Evolutionary conservation across 805 yeast genomes (phyloP), one percentile per base, ranked within the genome.

Genomic region (Pichia phayaonensis): DNA sequence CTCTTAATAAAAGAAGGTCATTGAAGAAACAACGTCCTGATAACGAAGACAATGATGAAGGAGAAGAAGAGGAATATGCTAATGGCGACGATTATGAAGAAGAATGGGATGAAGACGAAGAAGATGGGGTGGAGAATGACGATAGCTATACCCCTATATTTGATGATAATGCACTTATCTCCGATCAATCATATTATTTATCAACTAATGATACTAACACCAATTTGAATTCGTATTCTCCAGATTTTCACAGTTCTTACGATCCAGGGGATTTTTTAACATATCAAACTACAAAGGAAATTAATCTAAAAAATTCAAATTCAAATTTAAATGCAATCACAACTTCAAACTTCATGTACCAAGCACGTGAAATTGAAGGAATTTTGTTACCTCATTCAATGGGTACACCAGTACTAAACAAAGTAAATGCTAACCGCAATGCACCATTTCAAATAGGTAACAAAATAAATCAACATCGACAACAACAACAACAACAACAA

Each of bases 301-400:
- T 47, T 20, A 43, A 38, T 34, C 26, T 47, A 36, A 23, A 24
- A 4, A 41, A 41, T 23, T 20, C 23, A 11, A 34, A 38, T 36
- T 24, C 43, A 16, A 18, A 39, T 20, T 10, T 20, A 13, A 38
- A 24, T n/a, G 5, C 8, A 24, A 8, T 5, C 26, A 45, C 42
- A 15, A 39, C 29, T 44, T 47, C 54, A n/a, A n/a, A n/a, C n/a
- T n/a, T n/a, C n/a, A 21, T 50, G 22, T 53, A 50, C 24, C 18
- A 50, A 16, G 49, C 47, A 18, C 43, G 46, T n/a, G 49, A 50
- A 38, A 24, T 50, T 15, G 54, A 53, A 42, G 47, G 44, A 38
- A 18, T 47, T 3, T 23, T 50, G n/a, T 44, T 49, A 36, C 46
- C 48, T 3, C 16, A 29, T 10, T 43, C 47, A 8, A 26, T 48